phyloP scores from a whole-genome alignment of 2,329 filamentous ascomycete species.

The Bipolaris sorokiniana region DNA sequence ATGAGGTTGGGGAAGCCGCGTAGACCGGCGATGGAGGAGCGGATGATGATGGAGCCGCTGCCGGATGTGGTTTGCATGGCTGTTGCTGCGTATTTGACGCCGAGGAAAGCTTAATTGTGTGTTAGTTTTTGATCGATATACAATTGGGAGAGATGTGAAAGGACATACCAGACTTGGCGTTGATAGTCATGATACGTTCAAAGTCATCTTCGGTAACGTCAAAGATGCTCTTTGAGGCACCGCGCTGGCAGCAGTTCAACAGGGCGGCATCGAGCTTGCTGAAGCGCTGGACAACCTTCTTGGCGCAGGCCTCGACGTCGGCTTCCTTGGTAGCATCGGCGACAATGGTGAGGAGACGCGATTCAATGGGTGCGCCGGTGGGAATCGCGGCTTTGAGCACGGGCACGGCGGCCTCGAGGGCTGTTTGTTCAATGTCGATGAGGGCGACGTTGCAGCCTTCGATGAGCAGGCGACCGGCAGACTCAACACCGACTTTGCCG shows the following conservation, averaged over 20 bases:
- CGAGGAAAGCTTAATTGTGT: constrained; percentile 42
- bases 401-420: constrained; percentile 35
- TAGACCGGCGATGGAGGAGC: constrained; percentile 50
- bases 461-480: constrained; percentile 43
- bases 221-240: constrained; percentile 41
- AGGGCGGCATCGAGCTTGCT: constrained; percentile 37
- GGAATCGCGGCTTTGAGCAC: constrained; percentile 33
- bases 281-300: constrained; percentile 36
- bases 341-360: constrained; percentile 40
- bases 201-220: constrained; percentile 47
- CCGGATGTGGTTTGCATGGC: constrained; percentile 40
- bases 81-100: constrained; percentile 45
- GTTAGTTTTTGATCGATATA: constrained; percentile 3
- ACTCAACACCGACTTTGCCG: constrained; percentile 45
- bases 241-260: constrained; percentile 37
- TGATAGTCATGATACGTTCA: constrained; percentile 47
- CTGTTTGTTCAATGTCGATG: constrained; percentile 42
- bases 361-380: constrained; percentile 33
- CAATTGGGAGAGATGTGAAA: neutral
- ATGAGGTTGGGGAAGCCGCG: constrained; percentile 47
- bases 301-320: constrained; percentile 35
- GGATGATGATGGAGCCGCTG: constrained; percentile 50
- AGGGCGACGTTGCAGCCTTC: constrained; percentile 49
- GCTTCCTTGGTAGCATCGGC: constrained; percentile 46
- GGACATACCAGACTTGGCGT: constrained; percentile 47